Evolutionary conservation across 805 yeast species (phyloP).

Genomic region (Ogataea corticis): DNA sequence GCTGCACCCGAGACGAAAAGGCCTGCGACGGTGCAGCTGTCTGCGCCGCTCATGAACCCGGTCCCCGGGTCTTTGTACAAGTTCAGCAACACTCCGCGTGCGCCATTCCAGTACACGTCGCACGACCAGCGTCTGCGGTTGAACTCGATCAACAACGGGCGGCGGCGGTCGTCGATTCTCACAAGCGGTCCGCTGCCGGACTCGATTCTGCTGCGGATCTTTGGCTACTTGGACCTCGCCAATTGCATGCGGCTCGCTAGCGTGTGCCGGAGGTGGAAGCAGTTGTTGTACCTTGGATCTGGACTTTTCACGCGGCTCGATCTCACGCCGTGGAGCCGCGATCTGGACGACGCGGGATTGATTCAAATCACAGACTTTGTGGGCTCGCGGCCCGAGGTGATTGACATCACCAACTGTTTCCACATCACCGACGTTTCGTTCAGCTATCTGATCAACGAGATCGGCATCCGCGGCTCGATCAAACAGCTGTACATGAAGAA

Average conservation of each 20-base stretch:
- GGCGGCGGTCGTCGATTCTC: slow-evolving; percentile 57
- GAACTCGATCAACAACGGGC: slow-evolving; percentile 42
- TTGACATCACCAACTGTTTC: slow-evolving; percentile 71
- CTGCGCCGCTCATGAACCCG: slow-evolving; percentile 31
- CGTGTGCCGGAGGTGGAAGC: slow-evolving; percentile 70
- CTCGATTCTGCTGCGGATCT: slow-evolving; percentile 51
- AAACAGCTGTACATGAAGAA: slow-evolving; percentile 59
- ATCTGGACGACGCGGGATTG: slow-evolving; percentile 57
- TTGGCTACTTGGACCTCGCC: slow-evolving; percentile 53
- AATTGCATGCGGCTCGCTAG: slow-evolving; percentile 59
- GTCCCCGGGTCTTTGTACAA: slow-evolving; percentile 28
- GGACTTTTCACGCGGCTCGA: slow-evolving; percentile 53
- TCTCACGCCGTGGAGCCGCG: slow-evolving; percentile 61
- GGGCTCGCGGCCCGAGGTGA: slow-evolving; percentile 61
- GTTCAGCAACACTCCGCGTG: slow-evolving; percentile 22
- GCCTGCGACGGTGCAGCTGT: slow-evolving; percentile 11
- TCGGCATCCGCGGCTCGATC: slow-evolving; percentile 65
- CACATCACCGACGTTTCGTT: slow-evolving; percentile 78
- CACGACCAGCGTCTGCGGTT: slow-evolving; percentile 55
- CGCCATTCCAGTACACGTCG: slow-evolving; percentile 52
- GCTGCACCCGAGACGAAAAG: slow-evolving; percentile 1
- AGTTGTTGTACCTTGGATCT: slow-evolving; percentile 57
- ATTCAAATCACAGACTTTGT: slow-evolving; percentile 65
- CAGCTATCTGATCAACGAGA: slow-evolving; percentile 65
- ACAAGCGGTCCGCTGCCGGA: slow-evolving; percentile 64